A percentile compares a stretch with the other conserved stretches of the same genome.
Conservation (phyloP, 2,329 filamentous ascomycete species). For the Dactylellina haptotyla region DNA sequence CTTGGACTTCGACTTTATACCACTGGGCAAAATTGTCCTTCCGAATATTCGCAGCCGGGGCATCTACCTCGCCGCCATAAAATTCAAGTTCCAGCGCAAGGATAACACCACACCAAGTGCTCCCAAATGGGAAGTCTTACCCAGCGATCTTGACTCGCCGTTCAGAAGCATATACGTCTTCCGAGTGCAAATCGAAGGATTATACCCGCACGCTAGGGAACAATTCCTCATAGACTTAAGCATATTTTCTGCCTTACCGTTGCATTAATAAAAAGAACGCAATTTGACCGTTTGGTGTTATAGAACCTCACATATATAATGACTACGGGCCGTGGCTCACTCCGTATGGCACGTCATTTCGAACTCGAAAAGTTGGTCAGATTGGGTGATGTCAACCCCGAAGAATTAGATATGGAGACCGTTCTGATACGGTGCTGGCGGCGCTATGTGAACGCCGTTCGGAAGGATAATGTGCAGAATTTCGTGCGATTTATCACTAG, state of each 20-base stretch:
- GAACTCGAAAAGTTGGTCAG: background rate
- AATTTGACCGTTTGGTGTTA: background rate
- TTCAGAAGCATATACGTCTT: background rate
- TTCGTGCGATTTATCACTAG: slow-evolving; percentile 1
- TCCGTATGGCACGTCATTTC: slow-evolving; percentile 13
- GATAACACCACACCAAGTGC: background rate
- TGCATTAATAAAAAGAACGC: background rate
- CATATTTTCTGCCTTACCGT: background rate
- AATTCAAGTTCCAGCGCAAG: slow-evolving; percentile 6
- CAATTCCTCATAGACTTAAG: slow-evolving; percentile 19
- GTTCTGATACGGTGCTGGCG: slow-evolving; percentile 21
- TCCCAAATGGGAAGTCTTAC: background rate
- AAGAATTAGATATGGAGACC: background rate
- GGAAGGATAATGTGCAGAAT: background rate
- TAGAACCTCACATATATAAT: slow-evolving; percentile 27
- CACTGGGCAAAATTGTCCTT: background rate
- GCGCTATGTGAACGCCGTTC: slow-evolving; percentile 21
- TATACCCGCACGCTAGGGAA: background rate
- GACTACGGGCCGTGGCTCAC: background rate
- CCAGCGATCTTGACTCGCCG: slow-evolving; percentile 4
- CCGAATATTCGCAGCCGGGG: slow-evolving; percentile 2
- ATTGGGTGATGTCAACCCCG: slow-evolving; percentile 3
- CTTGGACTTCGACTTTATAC: slow-evolving; percentile 18
- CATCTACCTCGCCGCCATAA: slow-evolving; percentile 11
- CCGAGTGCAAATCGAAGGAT: background rate